Conservation (phyloP, 768 basidiomycete species). For the Gymnopilus junonius region DNA sequence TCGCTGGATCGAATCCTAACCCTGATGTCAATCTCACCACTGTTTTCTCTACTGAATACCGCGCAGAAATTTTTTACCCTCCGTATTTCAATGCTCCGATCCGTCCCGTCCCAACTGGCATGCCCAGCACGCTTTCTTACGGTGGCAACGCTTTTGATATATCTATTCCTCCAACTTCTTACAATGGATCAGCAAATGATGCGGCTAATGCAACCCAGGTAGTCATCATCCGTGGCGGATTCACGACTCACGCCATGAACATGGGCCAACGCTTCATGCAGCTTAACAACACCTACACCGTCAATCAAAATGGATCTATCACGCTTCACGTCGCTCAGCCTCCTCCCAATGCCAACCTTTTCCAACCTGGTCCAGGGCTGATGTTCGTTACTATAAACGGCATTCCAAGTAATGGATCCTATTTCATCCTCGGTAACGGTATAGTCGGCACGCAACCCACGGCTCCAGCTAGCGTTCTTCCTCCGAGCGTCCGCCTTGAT, state of each 20-base stretch:
- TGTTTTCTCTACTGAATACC: conserved; percentile 76
- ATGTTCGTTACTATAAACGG: conserved; percentile 85
- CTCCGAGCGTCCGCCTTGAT: conserved; percentile 49
- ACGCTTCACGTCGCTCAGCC: conserved; percentile 81
- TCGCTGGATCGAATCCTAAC: conserved; percentile 95
- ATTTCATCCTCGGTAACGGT: conserved; percentile 81
- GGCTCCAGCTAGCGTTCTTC: conserved; percentile 45
- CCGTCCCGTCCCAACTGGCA: conserved; percentile 71
- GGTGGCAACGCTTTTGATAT: conserved; percentile 85
- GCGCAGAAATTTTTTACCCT: conserved; percentile 91
- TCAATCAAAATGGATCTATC: conserved; percentile 75
- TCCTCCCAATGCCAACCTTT: conserved; percentile 82
- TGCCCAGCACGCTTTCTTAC: conserved; percentile 78
- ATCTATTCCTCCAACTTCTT: conserved; percentile 64
- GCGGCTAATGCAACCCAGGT: conserved; percentile 79
- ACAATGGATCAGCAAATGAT: conserved; percentile 66
- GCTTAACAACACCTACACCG: conserved; percentile 85
- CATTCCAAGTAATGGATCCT: conserved; percentile 79
- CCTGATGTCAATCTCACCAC: conserved; percentile 72
- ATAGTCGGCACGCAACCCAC: conserved; percentile 71
- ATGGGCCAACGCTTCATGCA: conserved; percentile 85
- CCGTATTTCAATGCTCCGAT: conserved; percentile 74
- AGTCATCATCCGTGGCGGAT: conserved; percentile 79
- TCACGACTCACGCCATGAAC: conserved; percentile 87
- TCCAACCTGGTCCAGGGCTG: conserved; percentile 89